phyloP scores from a whole-genome alignment of 495 filamentous ascomycete genomes.

The Xylaria longipes region DNA sequence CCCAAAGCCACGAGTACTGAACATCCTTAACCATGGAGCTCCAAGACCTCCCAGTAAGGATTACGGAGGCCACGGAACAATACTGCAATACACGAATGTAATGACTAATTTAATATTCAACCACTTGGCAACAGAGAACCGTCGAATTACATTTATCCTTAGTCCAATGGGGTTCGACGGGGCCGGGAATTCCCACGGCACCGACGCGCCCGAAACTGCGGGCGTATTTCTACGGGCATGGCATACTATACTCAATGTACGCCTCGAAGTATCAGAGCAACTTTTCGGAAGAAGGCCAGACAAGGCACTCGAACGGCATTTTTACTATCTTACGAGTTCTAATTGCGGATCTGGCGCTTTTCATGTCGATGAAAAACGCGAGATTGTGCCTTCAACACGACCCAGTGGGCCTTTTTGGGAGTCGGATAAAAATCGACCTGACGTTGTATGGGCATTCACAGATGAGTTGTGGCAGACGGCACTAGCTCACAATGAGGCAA shows the following conservation, averaged over 20 bases:
- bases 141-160: background rate
- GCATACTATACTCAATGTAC: background rate
- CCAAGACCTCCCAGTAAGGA: no score
- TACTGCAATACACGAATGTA: background rate
- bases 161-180: background rate
- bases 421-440: background rate
- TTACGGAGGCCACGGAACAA: no score
- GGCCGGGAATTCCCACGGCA: background rate
- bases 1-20: conserved; percentile 29
- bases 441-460: background rate
- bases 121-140: background rate
- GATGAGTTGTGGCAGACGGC: background rate
- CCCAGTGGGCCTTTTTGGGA: background rate
- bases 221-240: background rate
- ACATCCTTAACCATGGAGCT: conserved; percentile 26
- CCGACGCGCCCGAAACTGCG: background rate
- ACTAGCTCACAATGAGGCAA: background rate
- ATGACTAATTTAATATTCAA: conserved; percentile 2
- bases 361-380: background rate
- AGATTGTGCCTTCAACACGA: background rate
- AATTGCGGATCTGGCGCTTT: background rate
- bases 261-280: background rate
- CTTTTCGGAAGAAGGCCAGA: background rate
- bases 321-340: background rate
- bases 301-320: background rate